Evolutionary conservation across 2,329 filamentous ascomycete genomes (phyloP).

Genomic region (Pseudogymnoascus sp.): DNA sequence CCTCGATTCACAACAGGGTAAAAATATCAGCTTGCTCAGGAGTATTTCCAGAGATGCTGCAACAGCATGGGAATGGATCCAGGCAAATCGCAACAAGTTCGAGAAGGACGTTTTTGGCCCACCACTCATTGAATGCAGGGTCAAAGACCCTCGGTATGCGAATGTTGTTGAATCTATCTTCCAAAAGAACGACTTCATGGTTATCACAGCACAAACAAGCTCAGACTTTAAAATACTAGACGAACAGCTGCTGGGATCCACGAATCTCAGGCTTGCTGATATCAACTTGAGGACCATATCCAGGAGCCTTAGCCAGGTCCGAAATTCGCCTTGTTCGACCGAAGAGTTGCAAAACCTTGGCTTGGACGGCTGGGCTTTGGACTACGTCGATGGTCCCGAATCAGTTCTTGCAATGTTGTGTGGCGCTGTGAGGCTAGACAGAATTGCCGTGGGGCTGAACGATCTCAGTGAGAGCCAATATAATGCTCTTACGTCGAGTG

Average conservation of each 20-base stretch:
- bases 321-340: constrained; percentile 32
- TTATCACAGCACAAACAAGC: constrained; percentile 67
- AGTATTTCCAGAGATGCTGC: constrained; percentile 54
- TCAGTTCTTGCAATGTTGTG: constrained; percentile 85
- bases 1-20: constrained; percentile 67
- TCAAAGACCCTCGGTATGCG: constrained; percentile 51
- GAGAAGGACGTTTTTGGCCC: constrained; percentile 57
- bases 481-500: constrained; percentile 50
- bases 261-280: constrained; percentile 53
- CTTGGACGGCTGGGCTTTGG: constrained; percentile 71
- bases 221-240: constrained; percentile 67
- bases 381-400: constrained; percentile 72
- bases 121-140: constrained; percentile 54
- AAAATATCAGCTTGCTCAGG: constrained; percentile 59
- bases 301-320: background rate
- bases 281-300: constrained; percentile 56
- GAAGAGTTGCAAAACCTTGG: constrained; percentile 52
- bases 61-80: constrained; percentile 73
- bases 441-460: constrained; percentile 53
- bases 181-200: constrained; percentile 42
- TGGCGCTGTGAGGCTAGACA: constrained; percentile 59
- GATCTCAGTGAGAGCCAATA: constrained; percentile 62
- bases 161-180: constrained; percentile 52
- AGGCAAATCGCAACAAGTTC: constrained; percentile 55
- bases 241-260: constrained; percentile 46